Evolutionary conservation across 2,329 filamentous ascomycete species (phyloP).

Genomic region (Stachybotrys echinatus): DNA sequence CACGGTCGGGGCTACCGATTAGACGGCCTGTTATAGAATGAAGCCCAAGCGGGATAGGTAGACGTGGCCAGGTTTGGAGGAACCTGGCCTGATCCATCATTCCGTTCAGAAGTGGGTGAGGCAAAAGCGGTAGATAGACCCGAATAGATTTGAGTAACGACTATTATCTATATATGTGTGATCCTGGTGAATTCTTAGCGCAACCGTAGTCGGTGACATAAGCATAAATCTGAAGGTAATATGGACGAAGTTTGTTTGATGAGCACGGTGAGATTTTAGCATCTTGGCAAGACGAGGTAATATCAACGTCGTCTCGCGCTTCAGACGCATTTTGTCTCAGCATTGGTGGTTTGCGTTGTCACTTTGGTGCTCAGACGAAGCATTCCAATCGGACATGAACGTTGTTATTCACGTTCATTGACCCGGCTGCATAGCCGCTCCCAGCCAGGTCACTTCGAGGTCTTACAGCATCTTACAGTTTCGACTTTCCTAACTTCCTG

Average conservation of each 20-base stretch:
- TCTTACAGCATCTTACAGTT: too few species aligned
- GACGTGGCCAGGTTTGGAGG: conserved; percentile 25
- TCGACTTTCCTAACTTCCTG: too few species aligned
- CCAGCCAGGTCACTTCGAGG: too few species aligned
- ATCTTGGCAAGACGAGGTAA: not conserved
- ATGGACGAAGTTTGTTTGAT: too few species aligned
- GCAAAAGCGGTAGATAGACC: conserved; percentile 25
- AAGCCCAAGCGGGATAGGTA: conserved; percentile 16
- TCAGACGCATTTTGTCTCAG: too few species aligned
- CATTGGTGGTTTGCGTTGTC: too few species aligned
- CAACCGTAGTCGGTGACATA: not conserved
- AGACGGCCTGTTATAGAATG: conserved; percentile 24
- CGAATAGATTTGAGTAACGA: conserved; percentile 23
- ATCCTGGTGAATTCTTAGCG: not conserved
- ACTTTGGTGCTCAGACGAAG: too few species aligned
- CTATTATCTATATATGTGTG: not conserved
- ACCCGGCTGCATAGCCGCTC: too few species aligned
- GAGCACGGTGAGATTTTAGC: not conserved
- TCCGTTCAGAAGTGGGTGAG: conserved; percentile 16
- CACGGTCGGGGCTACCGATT: conserved; percentile 25
- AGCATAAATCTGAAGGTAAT: too few species aligned
- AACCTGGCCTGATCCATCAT: conserved; percentile 17
- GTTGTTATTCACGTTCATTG: too few species aligned
- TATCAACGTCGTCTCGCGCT: too few species aligned
- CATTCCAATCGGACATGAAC: too few species aligned